Conservation (phyloP, 257 asterid genomes). For the Petunia secreta region DNA sequence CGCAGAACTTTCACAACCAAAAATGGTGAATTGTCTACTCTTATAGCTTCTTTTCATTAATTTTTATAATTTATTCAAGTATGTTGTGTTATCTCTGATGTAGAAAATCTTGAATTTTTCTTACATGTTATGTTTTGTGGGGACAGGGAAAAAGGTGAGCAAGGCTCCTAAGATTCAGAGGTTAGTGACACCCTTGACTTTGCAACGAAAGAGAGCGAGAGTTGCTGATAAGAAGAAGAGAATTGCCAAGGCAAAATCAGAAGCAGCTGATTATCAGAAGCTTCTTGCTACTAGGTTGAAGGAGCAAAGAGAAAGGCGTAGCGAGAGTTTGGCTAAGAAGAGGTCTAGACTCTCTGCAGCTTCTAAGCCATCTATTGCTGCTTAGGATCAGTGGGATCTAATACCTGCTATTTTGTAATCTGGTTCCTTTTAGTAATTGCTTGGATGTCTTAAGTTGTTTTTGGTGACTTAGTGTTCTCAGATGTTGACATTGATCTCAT, state of each 20-base stretch:
- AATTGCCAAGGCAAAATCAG: constrained; percentile 25
- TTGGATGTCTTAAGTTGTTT: background rate
- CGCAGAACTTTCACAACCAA: constrained; percentile 23
- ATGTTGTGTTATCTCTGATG: background rate
- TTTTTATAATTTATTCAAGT: background rate
- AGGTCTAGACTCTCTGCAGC: constrained; percentile 27
- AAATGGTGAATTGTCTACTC: background rate
- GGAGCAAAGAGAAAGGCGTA: constrained; percentile 26
- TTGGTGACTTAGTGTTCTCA: background rate
- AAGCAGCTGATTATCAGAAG: constrained; percentile 25
- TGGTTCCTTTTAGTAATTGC: background rate
- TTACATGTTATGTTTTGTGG: background rate
- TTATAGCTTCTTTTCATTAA: background rate
- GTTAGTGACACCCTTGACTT: constrained; percentile 21
- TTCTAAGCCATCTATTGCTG: constrained; percentile 24
- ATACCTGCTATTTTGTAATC: background rate
- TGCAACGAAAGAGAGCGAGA: constrained; percentile 26
- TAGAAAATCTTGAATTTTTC: background rate
- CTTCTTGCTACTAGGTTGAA: constrained; percentile 29
- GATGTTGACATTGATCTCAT: background rate
- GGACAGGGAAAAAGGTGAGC: constrained; percentile 21
- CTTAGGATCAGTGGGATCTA: constrained; percentile 8
- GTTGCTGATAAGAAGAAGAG: constrained; percentile 27
- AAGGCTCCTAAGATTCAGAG: constrained; percentile 27
- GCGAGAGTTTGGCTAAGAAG: constrained; percentile 28